These are phyloP conservation scores for Colletotrichum sp. DNA, from an alignment of 2,329 filamentous ascomycete genomes.

Conservation along the genomic window DNA sequence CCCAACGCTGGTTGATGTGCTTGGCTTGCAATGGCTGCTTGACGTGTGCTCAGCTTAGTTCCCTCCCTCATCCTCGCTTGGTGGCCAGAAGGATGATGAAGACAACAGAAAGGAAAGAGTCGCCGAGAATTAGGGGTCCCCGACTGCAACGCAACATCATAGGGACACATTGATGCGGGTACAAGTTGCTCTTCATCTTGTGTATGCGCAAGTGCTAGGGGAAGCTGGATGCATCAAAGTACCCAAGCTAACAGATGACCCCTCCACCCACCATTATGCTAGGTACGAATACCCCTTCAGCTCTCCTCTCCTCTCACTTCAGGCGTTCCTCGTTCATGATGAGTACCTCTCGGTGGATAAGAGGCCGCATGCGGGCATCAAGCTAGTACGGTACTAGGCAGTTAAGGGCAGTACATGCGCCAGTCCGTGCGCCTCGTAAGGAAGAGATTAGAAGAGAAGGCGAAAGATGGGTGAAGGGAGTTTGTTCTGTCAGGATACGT, in stretches of 20 bases:
- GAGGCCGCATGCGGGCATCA: neutral
- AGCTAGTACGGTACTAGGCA: neutral
- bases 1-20: neutral
- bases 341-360: neutral
- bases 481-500: neutral
- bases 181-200: neutral
- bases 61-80: neutral
- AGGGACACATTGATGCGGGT: neutral
- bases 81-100: neutral
- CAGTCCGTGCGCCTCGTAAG: neutral
- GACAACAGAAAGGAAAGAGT: neutral
- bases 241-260: neutral
- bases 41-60: neutral
- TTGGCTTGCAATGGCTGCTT: neutral
- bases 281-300: too few relatives aligned
- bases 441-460: neutral
- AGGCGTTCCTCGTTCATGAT: neutral
- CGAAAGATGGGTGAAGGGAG: neutral
- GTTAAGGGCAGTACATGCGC: neutral
- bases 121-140: neutral
- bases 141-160: neutral
- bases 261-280: neutral
- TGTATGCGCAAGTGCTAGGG: neutral
- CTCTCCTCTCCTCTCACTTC: neutral
- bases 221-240: neutral